Evolutionary conservation across 2,329 filamentous ascomycete species (phyloP).

Genomic region (Magnaporthiopsis rhizophila): DNA sequence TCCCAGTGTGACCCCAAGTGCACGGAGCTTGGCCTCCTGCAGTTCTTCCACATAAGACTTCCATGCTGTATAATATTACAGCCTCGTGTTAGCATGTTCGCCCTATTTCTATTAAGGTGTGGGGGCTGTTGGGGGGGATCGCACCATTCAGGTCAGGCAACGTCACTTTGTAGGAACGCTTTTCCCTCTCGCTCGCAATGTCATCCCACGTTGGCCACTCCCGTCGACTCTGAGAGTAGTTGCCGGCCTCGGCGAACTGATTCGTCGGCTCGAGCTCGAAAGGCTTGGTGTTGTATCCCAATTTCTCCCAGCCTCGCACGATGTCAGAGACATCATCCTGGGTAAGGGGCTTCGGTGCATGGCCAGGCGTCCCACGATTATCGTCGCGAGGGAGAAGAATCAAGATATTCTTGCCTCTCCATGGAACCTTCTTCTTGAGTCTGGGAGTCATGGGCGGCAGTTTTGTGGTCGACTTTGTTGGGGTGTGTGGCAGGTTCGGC

Average conservation of each 20-base stretch:
- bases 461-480: conserved; percentile 23
- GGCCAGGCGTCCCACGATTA: conserved; percentile 50
- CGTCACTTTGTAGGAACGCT: conserved; percentile 50
- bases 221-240: conserved; percentile 55
- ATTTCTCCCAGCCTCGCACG: conserved; percentile 56
- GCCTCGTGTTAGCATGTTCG: not conserved
- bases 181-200: conserved; percentile 44
- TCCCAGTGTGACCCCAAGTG: conserved; percentile 76
- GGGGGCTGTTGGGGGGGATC: conserved; percentile 13
- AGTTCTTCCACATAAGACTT: conserved; percentile 75
- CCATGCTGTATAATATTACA: conserved; percentile 37
- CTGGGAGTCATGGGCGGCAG: conserved; percentile 41
- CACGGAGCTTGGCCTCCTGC: conserved; percentile 85
- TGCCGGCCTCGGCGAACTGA: conserved; percentile 27
- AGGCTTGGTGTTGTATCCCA: conserved; percentile 61
- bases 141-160: conserved; percentile 61
- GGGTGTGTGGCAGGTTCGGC: conserved; percentile 18
- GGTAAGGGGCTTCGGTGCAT: conserved; percentile 44
- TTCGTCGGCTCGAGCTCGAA: conserved; percentile 55
- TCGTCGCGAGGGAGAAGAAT: conserved; percentile 63
- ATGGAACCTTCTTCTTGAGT: conserved; percentile 62
- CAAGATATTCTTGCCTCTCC: conserved; percentile 68
- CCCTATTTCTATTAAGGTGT: not conserved
- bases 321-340: conserved; percentile 51
- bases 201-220: conserved; percentile 60